A percentile compares a stretch with the other conserved stretches of the same genome.
These are phyloP conservation scores for Phytophthora tentaculata DNA, from an alignment of 352 stramenopile species.

Conservation along the genomic window DNA sequence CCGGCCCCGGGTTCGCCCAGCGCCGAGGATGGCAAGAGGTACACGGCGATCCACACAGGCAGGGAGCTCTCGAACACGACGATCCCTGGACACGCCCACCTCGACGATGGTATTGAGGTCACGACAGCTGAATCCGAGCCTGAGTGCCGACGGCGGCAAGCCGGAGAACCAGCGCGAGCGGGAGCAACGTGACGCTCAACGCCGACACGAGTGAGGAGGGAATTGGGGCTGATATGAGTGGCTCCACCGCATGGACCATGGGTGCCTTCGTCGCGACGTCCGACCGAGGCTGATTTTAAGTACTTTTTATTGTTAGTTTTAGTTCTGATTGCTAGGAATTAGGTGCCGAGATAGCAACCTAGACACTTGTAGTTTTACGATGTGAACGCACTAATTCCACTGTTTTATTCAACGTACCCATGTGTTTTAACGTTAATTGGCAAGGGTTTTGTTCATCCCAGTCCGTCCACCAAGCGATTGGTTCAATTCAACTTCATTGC, in stretches of 20 bases:
- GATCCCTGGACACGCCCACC: conserved; percentile 55
- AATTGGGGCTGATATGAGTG: conserved; percentile 20
- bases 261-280: conserved; percentile 4
- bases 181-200: conserved; percentile 49
- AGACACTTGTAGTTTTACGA: conserved; percentile 42
- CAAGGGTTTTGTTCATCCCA: too few relatives aligned
- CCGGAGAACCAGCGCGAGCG: conserved; percentile 49
- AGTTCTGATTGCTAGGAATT: conserved; percentile 43
- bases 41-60: conserved; percentile 45
- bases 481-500: background rate
- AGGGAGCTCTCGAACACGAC: conserved; percentile 37
- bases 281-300: conserved; percentile 12
- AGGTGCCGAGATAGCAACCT: conserved; percentile 28
- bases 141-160: conserved; percentile 34
- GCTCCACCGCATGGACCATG: conserved; percentile 7
- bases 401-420: conserved; percentile 15
- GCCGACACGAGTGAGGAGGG: conserved; percentile 33
- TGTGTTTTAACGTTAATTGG: background rate
- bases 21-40: conserved; percentile 55
- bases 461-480: conserved; percentile 16
- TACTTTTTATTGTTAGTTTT: conserved; percentile 47
- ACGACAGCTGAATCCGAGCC: conserved; percentile 56
- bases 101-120: conserved; percentile 70
- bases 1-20: conserved; percentile 46
- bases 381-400: conserved; percentile 28